Evolutionary conservation across 2,329 filamentous ascomycete species (phyloP), one percentile per base, ranked within the genome.

Genomic region (Paraconiothyrium sp.): DNA sequence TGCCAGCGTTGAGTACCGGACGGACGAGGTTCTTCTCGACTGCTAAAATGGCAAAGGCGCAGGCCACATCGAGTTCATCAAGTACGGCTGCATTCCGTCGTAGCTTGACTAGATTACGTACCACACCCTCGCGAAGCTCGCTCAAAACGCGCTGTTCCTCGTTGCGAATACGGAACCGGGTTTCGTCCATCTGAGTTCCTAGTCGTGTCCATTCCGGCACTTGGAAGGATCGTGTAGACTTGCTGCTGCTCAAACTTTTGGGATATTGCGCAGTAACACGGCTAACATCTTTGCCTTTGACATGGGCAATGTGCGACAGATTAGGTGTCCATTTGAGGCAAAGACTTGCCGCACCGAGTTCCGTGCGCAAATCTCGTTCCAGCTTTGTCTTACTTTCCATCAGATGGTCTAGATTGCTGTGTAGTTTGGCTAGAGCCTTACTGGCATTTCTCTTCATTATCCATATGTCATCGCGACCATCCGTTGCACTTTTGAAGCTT

Each of bases 51-150:
- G 95, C 93, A 73, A 97, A 97, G 0, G 93, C 93, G 58, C 92
- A 92, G 2, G 91, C 88, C 41, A 99, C 91, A 78, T 99, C 95
- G 9, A 99, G 86, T 78, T 97, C 94, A 76, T 98, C 94, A 22
- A 99, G 87, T 0, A 97, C 91, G n/a, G 88, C 86, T 11, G 94
- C 94, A 77, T 97, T 98, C 60, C 91, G 91, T 6, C 95, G 90
- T 14, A 99, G 86, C 71, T 90, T 92, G 65, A 97, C 88, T 3
- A 99, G 86, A 70, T 94, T 94, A 50, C 86, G 81, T 4, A 98
- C 89, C 0, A 97, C 93, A 54, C 87, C 84, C 63, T 89, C 86
- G 34, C 94, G 90, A 9, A 99, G 84, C 5, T 85, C 80, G 59
- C 88, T 84, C 69, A 98, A 93, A 8, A 99, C 90, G 48, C 86